Conservation (phyloP, 2,329 filamentous ascomycete genomes). For the Aureobasidium sp. region DNA sequence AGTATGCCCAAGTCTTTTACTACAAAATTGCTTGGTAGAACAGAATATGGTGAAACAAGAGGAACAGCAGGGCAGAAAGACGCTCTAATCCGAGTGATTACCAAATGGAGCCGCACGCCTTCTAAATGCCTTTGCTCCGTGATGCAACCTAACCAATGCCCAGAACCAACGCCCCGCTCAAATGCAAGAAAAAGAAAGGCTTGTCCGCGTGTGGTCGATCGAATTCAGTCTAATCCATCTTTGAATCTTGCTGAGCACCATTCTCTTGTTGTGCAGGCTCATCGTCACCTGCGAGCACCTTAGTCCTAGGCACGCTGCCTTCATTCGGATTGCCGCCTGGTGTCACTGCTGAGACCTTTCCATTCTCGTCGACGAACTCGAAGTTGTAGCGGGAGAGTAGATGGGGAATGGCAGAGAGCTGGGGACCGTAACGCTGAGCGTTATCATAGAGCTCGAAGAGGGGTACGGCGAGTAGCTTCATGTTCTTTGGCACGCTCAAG, state of each 20-base stretch:
- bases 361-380: constrained; percentile 91
- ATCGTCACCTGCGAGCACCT: constrained; percentile 57
- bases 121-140: background rate
- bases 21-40: background rate
- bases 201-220: background rate
- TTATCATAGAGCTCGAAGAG: constrained; percentile 98
- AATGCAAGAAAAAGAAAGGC: constrained; percentile 8
- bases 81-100: background rate
- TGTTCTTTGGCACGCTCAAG: constrained; percentile 95
- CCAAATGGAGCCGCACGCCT: background rate
- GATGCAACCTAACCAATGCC: background rate
- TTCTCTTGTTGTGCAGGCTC: background rate
- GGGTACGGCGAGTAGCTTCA: constrained; percentile 96
- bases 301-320: constrained; percentile 53
- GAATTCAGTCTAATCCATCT: background rate
- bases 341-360: constrained; percentile 76
- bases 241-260: background rate
- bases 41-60: background rate
- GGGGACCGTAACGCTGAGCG: constrained; percentile 86
- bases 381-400: constrained; percentile 94
- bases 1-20: background rate
- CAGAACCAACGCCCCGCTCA: constrained; percentile 10
- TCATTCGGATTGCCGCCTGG: constrained; percentile 57
- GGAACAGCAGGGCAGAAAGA: background rate
- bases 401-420: constrained; percentile 93